Evolutionary conservation across 2,329 filamentous ascomycete genomes (phyloP).

Genomic region (Trichoderma aggressivum): DNA sequence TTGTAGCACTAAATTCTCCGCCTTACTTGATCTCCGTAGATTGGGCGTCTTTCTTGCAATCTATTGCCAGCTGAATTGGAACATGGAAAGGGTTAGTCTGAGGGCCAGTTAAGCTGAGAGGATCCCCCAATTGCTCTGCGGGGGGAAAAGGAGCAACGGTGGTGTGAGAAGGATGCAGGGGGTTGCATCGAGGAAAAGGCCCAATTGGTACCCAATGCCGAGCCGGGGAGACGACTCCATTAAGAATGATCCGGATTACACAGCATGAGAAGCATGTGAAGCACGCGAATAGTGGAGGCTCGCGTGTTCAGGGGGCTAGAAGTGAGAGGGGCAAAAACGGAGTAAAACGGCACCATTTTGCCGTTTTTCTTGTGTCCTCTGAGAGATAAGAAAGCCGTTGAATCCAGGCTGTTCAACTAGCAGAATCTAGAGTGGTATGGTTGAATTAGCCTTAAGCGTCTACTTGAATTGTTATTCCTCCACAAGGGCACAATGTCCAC

Average conservation of each 20-base stretch:
- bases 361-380: background rate
- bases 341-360: background rate
- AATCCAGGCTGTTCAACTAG: background rate
- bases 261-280: slow-evolving; percentile 9
- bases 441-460: background rate
- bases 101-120: slow-evolving; percentile 6
- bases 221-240: background rate
- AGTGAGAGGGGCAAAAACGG: slow-evolving; percentile 5
- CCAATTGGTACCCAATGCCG: background rate
- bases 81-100: slow-evolving; percentile 9
- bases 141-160: background rate
- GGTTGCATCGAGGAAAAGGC: slow-evolving; percentile 3
- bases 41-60: background rate
- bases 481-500: background rate
- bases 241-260: background rate
- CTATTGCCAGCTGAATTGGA: background rate
- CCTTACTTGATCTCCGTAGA: background rate
- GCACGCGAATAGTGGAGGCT: slow-evolving; percentile 5
- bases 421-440: background rate
- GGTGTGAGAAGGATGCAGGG: background rate
- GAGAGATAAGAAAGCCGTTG: background rate
- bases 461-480: background rate
- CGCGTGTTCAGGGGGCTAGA: background rate
- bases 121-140: background rate
- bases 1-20: background rate